Base-by-base conservation (phyloP, 495 filamentous ascomycete species). In the Lepraria neglecta region DNA sequence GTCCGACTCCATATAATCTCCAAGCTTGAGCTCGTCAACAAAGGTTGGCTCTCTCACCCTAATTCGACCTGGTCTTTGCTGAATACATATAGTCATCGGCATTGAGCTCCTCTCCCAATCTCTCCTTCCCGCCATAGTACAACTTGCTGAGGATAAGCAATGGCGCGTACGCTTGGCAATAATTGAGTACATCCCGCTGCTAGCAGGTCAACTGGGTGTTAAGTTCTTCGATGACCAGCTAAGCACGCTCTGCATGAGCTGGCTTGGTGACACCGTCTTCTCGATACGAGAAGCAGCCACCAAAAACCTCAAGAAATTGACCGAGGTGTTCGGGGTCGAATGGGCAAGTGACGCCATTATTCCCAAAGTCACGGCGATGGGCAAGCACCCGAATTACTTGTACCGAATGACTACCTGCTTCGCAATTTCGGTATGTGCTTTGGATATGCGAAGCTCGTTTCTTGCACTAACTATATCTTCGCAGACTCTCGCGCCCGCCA, bases 391-490 rank as follows among this genome's bases (percentile, higher is more conserved):
- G 28, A 98, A 98, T 74, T 98, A 98, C 71, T 85, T 98, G 46
- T 98, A 98, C 80, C 84, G 94, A 66, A 98, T 98, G 94, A 98
- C 94, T 14, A 98, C 94, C 33, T 97, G 92, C 75, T 97, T 97
- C 70, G 94, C 94, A 54, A 91, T 98, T 67, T 91, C 92, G 63
- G 94, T 98, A 83, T 77, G 89, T 80, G 3, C 55, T 5, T 47
- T 24, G 24, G 24, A 24, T 24, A 24, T 24, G 24, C 24, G 24
- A 24, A 24, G 24, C 24, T 24, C 1, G 24, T 24, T 14, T 31
- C 43, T 52, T 44, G 30, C 64, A 53, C 69, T 81, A 66, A 82
- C 68, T 62, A 50, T 42, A 54, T 6, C 48, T 42, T 31, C 48
- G 21, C 63, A 97, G 95, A 98, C 94, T 30, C 87, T 98, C 56